phyloP scores from a whole-genome alignment of 495 filamentous ascomycete species.

The Hypoxylon lienhwacheense region DNA sequence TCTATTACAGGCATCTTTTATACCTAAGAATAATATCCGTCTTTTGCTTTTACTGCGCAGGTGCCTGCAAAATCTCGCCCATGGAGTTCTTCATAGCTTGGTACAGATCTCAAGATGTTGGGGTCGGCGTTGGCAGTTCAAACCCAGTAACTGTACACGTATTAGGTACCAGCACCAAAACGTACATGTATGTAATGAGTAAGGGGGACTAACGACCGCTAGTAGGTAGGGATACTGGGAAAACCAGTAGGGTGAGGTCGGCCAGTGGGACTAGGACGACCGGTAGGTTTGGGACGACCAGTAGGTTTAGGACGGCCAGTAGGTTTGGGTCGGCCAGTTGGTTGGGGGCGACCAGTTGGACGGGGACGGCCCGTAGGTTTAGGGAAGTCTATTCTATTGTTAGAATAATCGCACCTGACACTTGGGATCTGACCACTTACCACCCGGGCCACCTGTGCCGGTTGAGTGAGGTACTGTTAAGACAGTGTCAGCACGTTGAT shows the following conservation, averaged over 20 bases:
- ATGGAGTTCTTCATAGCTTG: background rate
- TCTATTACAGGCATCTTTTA: too few relatives aligned
- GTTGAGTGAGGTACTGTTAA: constrained; percentile 9
- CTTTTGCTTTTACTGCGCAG: too few relatives aligned
- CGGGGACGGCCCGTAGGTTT: constrained; percentile 1
- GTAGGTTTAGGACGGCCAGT: constrained; percentile 3
- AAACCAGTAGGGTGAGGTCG: background rate
- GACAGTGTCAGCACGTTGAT: background rate
- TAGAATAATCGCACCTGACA: too few relatives aligned
- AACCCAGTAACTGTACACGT: constrained; percentile 2
- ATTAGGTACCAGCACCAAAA: too few relatives aligned
- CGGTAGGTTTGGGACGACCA: background rate
- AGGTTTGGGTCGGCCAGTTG: constrained; percentile 4
- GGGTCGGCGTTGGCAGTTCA: constrained; percentile 4
- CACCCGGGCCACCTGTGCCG: constrained; percentile 2
- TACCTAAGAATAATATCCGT: too few relatives aligned
- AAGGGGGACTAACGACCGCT: background rate
- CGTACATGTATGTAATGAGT: background rate
- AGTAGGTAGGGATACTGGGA: constrained; percentile 1
- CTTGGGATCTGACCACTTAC: too few relatives aligned
- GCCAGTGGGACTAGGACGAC: background rate
- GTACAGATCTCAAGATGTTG: background rate
- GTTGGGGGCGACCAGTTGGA: background rate
- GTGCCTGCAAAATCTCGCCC: too few relatives aligned
- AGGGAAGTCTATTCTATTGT: background rate